Evolutionary conservation across 2,329 filamentous ascomycete species (phyloP).

Genomic region (Chrysosporium queenslandicum): DNA sequence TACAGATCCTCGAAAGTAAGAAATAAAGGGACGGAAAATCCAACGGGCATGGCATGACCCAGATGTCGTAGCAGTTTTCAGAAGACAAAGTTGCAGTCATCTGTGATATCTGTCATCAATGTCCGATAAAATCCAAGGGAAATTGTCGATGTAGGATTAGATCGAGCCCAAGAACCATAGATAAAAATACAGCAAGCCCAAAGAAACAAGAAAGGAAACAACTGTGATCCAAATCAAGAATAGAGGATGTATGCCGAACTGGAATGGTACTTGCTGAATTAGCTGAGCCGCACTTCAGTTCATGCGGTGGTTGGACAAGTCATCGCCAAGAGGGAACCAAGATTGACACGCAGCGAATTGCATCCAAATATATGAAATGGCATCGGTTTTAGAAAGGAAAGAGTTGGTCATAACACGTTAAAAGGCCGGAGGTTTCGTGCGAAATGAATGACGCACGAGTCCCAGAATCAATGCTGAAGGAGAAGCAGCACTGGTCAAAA

Average conservation of each 20-base stretch:
- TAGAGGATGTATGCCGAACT: background rate
- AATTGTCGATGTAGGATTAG: background rate
- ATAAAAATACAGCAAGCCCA: constrained; percentile 14
- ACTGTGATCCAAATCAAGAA: background rate
- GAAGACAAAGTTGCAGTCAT: background rate
- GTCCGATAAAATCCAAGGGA: background rate
- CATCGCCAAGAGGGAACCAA: background rate
- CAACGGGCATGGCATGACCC: background rate
- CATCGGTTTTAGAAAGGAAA: background rate
- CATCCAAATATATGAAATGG: constrained; percentile 2
- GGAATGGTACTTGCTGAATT: background rate
- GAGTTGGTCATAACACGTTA: background rate
- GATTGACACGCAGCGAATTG: background rate
- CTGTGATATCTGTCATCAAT: background rate
- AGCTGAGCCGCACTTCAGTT: background rate
- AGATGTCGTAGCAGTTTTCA: background rate
- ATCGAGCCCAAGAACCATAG: constrained; percentile 7
- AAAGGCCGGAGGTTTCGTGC: background rate
- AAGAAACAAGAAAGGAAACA: background rate
- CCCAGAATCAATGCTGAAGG: background rate
- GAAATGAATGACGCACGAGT: background rate
- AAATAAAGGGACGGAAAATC: background rate
- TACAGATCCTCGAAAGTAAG: constrained; percentile 9
- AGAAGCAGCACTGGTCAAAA: constrained; percentile 3
- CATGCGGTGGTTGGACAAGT: background rate